A percentile compares a stretch with the other conserved stretches of the same genome.
Evolutionary conservation across 2,329 filamentous ascomycete genomes (phyloP).

Genomic region (Trichophyton equinum): DNA sequence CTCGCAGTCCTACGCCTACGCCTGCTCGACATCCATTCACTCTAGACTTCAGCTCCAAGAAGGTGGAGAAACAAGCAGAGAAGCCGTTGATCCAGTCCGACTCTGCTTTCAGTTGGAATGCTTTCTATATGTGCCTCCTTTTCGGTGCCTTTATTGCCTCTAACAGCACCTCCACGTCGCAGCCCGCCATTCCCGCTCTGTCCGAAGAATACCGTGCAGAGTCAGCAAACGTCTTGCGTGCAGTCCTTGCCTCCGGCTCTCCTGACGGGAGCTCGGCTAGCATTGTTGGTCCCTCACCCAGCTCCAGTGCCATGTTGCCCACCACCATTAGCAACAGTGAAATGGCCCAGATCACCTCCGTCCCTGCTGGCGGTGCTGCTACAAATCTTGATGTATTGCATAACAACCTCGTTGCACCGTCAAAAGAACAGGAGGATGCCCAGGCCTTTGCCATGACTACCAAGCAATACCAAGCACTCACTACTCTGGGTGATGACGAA

Average conservation of each 20-base stretch:
- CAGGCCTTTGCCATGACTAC: conserved; percentile 77
- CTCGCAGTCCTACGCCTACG: conserved; percentile 14
- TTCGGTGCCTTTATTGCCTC: conserved; percentile 94
- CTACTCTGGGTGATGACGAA: conserved; percentile 48
- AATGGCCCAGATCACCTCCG: conserved; percentile 29
- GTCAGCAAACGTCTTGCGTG: conserved; percentile 36
- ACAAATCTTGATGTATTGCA: conserved; percentile 51
- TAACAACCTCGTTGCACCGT: conserved; percentile 58
- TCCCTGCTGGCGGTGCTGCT: conserved; percentile 13
- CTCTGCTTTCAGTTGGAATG: conserved; percentile 55
- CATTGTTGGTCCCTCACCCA: conserved; percentile 23
- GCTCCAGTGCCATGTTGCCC: conserved; percentile 17
- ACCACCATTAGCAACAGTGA: conserved; percentile 28
- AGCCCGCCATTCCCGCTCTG: conserved; percentile 43
- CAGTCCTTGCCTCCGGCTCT: conserved; percentile 31
- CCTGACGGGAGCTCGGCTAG: conserved; percentile 41
- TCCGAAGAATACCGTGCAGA: conserved; percentile 38
- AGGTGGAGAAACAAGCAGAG: conserved; percentile 27
- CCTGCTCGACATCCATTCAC: conserved; percentile 26
- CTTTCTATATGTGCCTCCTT: conserved; percentile 86
- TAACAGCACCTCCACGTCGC: conserved; percentile 53
- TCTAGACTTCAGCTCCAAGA: conserved; percentile 27
- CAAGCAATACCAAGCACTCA: conserved; percentile 78
- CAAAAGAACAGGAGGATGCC: conserved; percentile 74
- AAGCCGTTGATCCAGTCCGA: conserved; percentile 40